A percentile compares a stretch with the other conserved stretches of the same genome.
These are phyloP conservation scores for Candida verbasci DNA, from an alignment of 805 yeast species.

Conservation along the genomic window DNA sequence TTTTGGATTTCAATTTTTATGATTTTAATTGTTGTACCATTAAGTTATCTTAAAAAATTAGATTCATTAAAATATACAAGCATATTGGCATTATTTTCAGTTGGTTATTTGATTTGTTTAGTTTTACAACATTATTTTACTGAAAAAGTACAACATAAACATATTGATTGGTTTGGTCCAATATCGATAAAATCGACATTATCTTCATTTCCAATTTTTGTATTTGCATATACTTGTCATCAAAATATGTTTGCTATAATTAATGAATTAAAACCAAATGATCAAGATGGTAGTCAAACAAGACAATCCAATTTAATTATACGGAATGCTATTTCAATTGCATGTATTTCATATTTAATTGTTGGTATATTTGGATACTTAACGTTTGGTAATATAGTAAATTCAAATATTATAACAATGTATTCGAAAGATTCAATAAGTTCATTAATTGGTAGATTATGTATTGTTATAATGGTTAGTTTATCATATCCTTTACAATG, in stretches of 20 bases:
- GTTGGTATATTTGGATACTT: slow-evolving; percentile 71
- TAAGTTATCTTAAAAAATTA: slow-evolving; percentile 55
- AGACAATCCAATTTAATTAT: slow-evolving; percentile 48
- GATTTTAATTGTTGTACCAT: slow-evolving; percentile 53
- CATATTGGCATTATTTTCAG: slow-evolving; percentile 62
- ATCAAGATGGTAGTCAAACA: slow-evolving; percentile 33
- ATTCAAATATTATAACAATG: slow-evolving; percentile 67
- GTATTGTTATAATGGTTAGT: slow-evolving; percentile 69
- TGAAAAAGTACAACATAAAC: slow-evolving; percentile 13
- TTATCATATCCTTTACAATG: slow-evolving; percentile 75
- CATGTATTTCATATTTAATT: slow-evolving; percentile 53
- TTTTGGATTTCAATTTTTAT: slow-evolving; percentile 55
- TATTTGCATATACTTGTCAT: slow-evolving; percentile 78
- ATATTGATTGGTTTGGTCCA: slow-evolving; percentile 36
- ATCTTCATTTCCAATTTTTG: slow-evolving; percentile 67
- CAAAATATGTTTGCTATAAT: slow-evolving; percentile 77
- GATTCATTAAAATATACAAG: slow-evolving; percentile 71
- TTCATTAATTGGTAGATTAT: slow-evolving; percentile 52
- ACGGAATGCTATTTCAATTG: slow-evolving; percentile 49
- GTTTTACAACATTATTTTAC: slow-evolving; percentile 47
- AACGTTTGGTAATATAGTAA: slow-evolving; percentile 62
- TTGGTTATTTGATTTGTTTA: slow-evolving; percentile 55
- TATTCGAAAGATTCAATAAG: slow-evolving; percentile 51
- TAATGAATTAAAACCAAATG: slow-evolving; percentile 53
- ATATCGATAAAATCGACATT: slow-evolving; percentile 36